Base-by-base conservation (phyloP, 1,284 basidiomycete genomes). In the Ganoderma leucocontextum region DNA sequence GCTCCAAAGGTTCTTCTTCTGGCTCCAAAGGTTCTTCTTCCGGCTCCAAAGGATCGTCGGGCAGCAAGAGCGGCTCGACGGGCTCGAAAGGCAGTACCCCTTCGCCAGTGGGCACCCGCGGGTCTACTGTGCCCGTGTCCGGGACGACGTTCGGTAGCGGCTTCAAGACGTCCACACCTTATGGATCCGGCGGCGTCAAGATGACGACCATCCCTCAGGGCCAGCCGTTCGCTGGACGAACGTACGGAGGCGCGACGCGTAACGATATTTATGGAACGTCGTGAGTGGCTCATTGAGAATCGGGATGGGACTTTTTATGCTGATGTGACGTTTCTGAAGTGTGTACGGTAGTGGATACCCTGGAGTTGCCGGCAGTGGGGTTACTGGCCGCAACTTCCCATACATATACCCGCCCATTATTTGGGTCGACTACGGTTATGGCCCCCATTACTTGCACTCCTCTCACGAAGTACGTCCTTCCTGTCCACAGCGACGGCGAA, bases 341-440 rank as follows among this genome's bases (percentile, higher is more conserved):
- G 77, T 77, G 35, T 90, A 87, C 73, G 88, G 88, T 22, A 89
- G 87, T 72, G 88, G 89, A 3, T 89, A 89, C 78, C 87, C 88
- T 59, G 82, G 83, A 4, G 52, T 79, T 2, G 29, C 77, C 4
- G 78, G 77, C 15, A 79, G 83, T 41, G 85, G 86, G 17, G 86
- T 87, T 9, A 73, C 74, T 4, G 80, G 81, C 13, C 81, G 82
- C 13, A 81, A 81, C 2, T 89, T 89, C 73, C 87, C 88, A 0
- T 89, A 86, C 75, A 80, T 78, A 66, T 90, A 88, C 76, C 89
- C 87, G 86, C 89, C 88, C 2, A 69, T 90, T 9, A 82, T 83
- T 3, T 90, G 85, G 82, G 85, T 85, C 36, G 78, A 78, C 33
- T 77, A 76, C 1, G 81, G 79, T 1, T 74, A 76, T 47, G 80